Evolutionary conservation across 441 rosid genomes (phyloP), one percentile per base, ranked within the genome.

Genomic region (Theobroma grandiflorum): DNA sequence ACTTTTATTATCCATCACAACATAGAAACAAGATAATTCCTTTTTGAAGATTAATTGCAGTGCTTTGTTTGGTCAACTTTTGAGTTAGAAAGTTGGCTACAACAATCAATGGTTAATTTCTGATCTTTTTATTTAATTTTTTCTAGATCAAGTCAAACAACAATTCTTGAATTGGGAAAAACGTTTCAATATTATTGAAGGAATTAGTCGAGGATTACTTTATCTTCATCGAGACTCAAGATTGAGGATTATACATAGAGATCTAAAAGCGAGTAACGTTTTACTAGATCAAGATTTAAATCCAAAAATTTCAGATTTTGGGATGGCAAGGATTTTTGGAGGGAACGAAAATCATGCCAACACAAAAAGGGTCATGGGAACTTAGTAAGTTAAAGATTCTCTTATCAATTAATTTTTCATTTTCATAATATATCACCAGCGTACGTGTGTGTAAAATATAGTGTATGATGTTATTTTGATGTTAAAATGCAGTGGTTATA

Each of bases 191-290:
- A 83, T 85, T 16, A 75, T 86, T 4, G 80, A 76, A 16, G 89
- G 88, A 70, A 84, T 88, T 4, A 76, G 81, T 58, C 82, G 86
- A 66, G 89, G 91, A 18, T 83, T 88, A 7, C 84, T 88, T 14
- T 88, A 87, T 62, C 84, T 88, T 10, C 88, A 87, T 9, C 80
- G 86, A 49, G 91, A 90, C 65, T 89, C 92, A 4, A 81, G 88
- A 72, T 64, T 88, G 3, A 84, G 71, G 67, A 88, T 87, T 38
- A 82, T 87, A 49, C 85, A 87, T 35, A 77, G 88, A 74, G 91
- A 89, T 78, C 49, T 89, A 10, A 69, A 80, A 61, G 11, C 76
- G 6, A 80, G 75, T 42, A 68, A 72, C 6, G 14, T 80, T 6
- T 58, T 75, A 14, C 52, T 67, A 0, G 75, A 80, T 47, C 1